phyloP scores from a whole-genome alignment of 2,329 filamentous ascomycete genomes.

The Xylaria sp. region DNA sequence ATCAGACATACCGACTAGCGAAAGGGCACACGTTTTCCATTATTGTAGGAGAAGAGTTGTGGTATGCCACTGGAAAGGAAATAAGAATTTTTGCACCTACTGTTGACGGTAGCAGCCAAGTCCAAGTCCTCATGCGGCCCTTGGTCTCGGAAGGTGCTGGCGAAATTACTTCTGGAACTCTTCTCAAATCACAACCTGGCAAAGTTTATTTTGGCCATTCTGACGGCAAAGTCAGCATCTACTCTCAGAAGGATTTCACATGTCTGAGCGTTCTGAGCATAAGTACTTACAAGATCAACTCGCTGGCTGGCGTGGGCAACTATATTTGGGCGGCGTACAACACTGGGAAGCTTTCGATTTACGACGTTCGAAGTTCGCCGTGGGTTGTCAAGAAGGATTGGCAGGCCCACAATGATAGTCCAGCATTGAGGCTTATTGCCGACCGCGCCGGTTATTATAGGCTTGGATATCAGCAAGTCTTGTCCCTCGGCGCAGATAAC shows the following conservation, averaged over 20 bases:
- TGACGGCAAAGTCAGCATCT: constrained; percentile 96
- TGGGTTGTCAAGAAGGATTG: constrained; percentile 96
- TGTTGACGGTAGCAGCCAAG: constrained; percentile 72
- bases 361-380: constrained; percentile 83
- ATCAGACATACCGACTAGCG: constrained; percentile 79
- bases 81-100: constrained; percentile 85
- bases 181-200: constrained; percentile 78
- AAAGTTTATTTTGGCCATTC: constrained; percentile 90
- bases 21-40: constrained; percentile 89
- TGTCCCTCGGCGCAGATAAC: constrained; percentile 89
- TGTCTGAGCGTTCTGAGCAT: constrained; percentile 86
- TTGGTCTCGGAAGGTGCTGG: constrained; percentile 78
- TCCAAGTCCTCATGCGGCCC: constrained; percentile 79
- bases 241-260: constrained; percentile 79
- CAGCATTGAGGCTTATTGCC: constrained; percentile 79
- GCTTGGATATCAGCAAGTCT: constrained; percentile 83
- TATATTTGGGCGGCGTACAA: constrained; percentile 95
- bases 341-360: constrained; percentile 92
- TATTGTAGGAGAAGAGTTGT: constrained; percentile 84
- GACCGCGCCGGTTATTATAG: constrained; percentile 88
- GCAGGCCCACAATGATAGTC: constrained; percentile 82
- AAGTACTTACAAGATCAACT: constrained; percentile 95
- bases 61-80: constrained; percentile 89
- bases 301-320: constrained; percentile 81
- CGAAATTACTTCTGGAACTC: constrained; percentile 86